Evolutionary conservation across 495 filamentous ascomycete species (phyloP).

Genomic region (Trichoderma reesei): DNA sequence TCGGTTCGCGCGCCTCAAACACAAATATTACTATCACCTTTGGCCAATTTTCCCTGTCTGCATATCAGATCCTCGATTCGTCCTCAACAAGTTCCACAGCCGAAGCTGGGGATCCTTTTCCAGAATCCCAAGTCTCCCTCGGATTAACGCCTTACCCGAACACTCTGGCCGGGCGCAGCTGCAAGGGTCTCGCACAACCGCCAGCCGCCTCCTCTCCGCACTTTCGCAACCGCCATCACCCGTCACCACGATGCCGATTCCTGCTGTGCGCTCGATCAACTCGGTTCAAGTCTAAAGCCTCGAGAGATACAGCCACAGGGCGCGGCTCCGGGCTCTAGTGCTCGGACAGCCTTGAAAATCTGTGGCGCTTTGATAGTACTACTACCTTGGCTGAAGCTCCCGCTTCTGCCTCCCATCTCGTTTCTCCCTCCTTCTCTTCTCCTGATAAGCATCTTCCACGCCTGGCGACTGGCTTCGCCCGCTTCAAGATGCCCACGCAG

Average conservation of each 20-base stretch:
- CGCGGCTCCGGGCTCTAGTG: neutral
- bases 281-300: neutral
- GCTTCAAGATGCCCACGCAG: conserved; percentile 41
- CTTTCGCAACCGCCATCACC: neutral
- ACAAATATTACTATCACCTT: neutral
- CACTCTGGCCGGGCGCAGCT: neutral
- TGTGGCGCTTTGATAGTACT: neutral
- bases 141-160: neutral
- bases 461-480: neutral
- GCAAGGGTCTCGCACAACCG: neutral
- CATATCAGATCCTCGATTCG: neutral
- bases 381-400: neutral
- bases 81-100: neutral
- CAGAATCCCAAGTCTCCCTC: neutral
- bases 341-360: neutral
- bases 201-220: neutral
- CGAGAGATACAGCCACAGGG: neutral
- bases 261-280: neutral
- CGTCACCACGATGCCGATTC: neutral
- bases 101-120: neutral
- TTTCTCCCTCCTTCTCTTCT: neutral
- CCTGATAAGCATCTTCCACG: neutral
- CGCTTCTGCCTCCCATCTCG: neutral
- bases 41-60: neutral
- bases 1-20: neutral